Base-by-base conservation (phyloP, 2,329 filamentous ascomycete genomes). In the Fusarium sp. region DNA sequence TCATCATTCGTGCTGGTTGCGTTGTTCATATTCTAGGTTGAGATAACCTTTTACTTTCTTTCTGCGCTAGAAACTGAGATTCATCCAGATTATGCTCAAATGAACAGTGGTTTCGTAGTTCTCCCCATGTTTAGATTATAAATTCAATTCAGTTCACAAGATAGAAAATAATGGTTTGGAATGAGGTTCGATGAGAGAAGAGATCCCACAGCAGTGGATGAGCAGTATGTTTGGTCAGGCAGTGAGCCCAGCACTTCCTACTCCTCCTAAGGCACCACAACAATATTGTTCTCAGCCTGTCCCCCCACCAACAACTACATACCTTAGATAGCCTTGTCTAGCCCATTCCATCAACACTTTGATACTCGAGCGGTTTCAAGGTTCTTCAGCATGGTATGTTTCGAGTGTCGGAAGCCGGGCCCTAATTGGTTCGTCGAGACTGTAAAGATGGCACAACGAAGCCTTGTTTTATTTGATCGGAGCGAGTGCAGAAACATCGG, bases 211-310 rank as follows among this genome's bases (percentile, higher is more conserved):
- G n/a, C n/a, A n/a, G n/a, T 35, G 5, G 9, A 13, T 30, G 10
- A 9, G 26, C 3, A 26, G 24, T 26, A 6, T 11, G 11, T 28
- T 3, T 28, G 10, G 26, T 11, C 26, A 32, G 14, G 30, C 30
- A 32, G 30, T 32, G 13, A 52, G 5, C 15, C 33, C 7, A 17
- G 7, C 3, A 5, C 6, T 49, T 1, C 10, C 49, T 37, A 70
- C 20, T 71, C 62, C 2, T 49, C 32, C 22, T 71, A 69, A 4
- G 49, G 49, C 17, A 45, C 64, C 7, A 75, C 72, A 11, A 76
- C 70, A 33, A 75, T 56, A 65, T 76, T 76, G 61, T 75, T 77
- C 2, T 45, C 49, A 10, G 56, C 37, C 52, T 74, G 71, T 2
- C 75, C 75, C 4, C 30, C 10, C 30, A 71, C 56, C 10, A 69